Base-by-base conservation (phyloP, 108 stramenopile genomes). In the Asterionellopsis glacialis region DNA sequence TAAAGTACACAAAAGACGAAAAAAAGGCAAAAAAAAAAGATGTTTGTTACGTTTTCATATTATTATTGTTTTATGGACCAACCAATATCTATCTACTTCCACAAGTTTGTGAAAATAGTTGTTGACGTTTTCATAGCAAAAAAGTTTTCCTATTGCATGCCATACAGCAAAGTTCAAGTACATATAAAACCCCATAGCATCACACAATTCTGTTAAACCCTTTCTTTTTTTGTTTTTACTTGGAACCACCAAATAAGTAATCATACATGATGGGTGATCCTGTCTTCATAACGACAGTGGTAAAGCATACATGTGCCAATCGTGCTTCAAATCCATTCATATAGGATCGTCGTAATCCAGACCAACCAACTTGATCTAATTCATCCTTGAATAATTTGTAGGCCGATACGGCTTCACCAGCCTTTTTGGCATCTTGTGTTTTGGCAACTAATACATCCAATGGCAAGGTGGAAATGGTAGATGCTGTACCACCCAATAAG, bases 371-470 rank as follows among this genome's bases (percentile, higher is more conserved):
- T 43, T 70, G 47, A n/a, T 67, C 42, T 13, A 62, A 57, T 47
- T 74, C 69, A 22, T 68, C 41, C 18, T 25, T 12, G 48, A 79
- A 66, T 26, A 70, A 15, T 7, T 40, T 21, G n/a, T 24, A 41
- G 6, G 77, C 39, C 9, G 55, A 62, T 40, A 79, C 80, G 45
- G 52, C 59, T 41, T 63, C 63, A 12, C 78, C 80, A 1, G 80
- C 80, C 60, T 76, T 79, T 57, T 70, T 74, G 48, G 80, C 77
- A 45, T 81, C 72, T 67, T 85, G 84, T 41, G 71, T 76, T 56
- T 78, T 78, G 43, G 80, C 74, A 22, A 81, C 80, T 4, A 73
- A 21, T 15, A 80, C 80, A 56, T 85, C 84, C 24, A 85, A 28
- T 14, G 84, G 84, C 27, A 85, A 67, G 6, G 84, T 85, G 33